Base-by-base conservation (phyloP, 2,329 filamentous ascomycete genomes). In the Exophiala spinifera region DNA sequence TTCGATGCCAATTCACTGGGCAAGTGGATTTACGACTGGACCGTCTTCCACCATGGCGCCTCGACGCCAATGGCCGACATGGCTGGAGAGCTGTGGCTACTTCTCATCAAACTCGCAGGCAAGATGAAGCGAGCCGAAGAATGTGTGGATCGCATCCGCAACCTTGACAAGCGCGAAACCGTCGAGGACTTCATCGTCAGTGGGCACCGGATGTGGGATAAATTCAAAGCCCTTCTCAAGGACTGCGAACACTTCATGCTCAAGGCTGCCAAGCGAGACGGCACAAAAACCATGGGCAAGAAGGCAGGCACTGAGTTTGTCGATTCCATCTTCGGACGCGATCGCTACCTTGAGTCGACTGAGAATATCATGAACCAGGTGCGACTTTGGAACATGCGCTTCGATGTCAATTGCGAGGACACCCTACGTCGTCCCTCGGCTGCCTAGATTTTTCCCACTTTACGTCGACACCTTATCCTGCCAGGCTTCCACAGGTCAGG, bases 11-110 rank as follows among this genome's bases (percentile, higher is more conserved):
- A 97, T 80, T 96, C 90, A 21, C 81, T 99, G 25, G 94, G 94
- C 67, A 96, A 96, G 75, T 99, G 94, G 94, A 95, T 99, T 68
- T 99, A 96, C 74, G 94, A 97, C 79, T 99, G 94, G 94, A 96
- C 94, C 15, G 89, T 96, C 61, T 96, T 89, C 76, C 86, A 87
- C 70, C 86, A 95, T 63, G 89, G 89, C 34, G 83, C 90, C 13
- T 82, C 83, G 37, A 90, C 88, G 10, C 89, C 91, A 47, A 89
- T 96, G 67, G 84, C 91, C 49, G 91, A 96, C 62, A 86, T 95
- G 72, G 91, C 94, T 2, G 94, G 92, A 63, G 91, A 97, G 67
- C 80, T 99, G 51, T 99, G 94, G 94, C 81, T 97, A 20, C 80
- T 96, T 46, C 82, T 97, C 55, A 97, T 97, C 71, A 89, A 96